Percentiles rank a stretch among this genome's conserved stretches.
Conservation (phyloP, 2,329 filamentous ascomycete genomes). For the Fusarium multiceps region DNA sequence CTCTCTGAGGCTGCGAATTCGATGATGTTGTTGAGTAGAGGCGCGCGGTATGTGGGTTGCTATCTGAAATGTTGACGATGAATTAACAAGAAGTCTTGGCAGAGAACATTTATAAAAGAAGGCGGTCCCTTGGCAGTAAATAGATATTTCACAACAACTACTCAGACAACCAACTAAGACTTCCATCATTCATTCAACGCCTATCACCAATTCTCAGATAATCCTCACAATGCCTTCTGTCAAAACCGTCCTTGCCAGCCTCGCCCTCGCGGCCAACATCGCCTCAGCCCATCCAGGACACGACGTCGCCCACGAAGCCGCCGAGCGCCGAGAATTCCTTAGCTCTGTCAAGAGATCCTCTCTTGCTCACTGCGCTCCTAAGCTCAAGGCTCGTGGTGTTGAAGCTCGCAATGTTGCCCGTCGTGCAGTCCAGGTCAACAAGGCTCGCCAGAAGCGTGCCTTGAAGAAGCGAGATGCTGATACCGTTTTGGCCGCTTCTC, state of each 20-base stretch:
- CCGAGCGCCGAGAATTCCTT: slow-evolving; percentile 60
- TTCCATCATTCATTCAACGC: background rate
- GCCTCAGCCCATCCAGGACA: slow-evolving; percentile 61
- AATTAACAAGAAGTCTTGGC: background rate
- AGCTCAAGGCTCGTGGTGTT: slow-evolving; percentile 60
- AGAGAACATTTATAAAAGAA: background rate
- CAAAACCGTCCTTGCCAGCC: slow-evolving; percentile 27
- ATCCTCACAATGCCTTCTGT: slow-evolving; percentile 16
- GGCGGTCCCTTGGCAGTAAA: background rate
- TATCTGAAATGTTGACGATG: background rate
- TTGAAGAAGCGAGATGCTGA: slow-evolving; percentile 50
- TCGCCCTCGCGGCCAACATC: slow-evolving; percentile 27
- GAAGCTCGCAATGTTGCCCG: slow-evolving; percentile 58
- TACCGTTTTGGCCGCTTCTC: slow-evolving; percentile 48
- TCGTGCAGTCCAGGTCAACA: slow-evolving; percentile 54
- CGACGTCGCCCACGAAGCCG: slow-evolving; percentile 59
- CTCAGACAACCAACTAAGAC: background rate
- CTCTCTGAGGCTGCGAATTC: background rate
- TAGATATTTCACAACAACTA: background rate
- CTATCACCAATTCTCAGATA: background rate
- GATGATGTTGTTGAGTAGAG: background rate
- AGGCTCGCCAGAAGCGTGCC: slow-evolving; percentile 55
- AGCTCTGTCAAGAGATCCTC: slow-evolving; percentile 53
- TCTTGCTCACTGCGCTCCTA: slow-evolving; percentile 59
- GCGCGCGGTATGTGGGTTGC: slow-evolving; percentile 12